A percentile compares a stretch with the other conserved stretches of the same genome.
Evolutionary conservation across 2,329 filamentous ascomycete species (phyloP).

Genomic region (Pseudocercospora musae): DNA sequence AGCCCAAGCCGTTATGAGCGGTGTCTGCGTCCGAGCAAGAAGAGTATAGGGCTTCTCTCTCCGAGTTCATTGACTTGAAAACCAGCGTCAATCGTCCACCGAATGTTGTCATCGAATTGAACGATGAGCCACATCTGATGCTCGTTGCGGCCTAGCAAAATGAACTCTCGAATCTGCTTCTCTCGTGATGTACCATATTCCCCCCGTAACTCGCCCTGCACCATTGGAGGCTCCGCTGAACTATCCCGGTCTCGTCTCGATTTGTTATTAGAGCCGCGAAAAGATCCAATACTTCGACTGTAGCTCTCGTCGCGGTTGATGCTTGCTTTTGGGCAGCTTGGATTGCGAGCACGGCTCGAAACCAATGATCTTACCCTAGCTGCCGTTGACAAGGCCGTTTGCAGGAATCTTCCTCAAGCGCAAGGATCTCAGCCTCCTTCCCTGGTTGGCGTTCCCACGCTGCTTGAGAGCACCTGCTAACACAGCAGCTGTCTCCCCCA

Average conservation of each 20-base stretch:
- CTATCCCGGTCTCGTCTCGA: constrained; percentile 7
- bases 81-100: constrained; percentile 49
- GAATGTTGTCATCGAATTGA: constrained; percentile 51
- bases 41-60: constrained; percentile 47
- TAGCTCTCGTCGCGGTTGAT: neutral
- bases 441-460: neutral
- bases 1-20: constrained; percentile 59
- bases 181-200: constrained; percentile 18
- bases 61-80: constrained; percentile 51
- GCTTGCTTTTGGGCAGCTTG: constrained; percentile 19
- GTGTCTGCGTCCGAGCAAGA: constrained; percentile 58
- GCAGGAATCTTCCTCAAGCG: neutral
- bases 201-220: constrained; percentile 16
- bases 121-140: constrained; percentile 46
- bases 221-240: constrained; percentile 11
- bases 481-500: too few relatives aligned
- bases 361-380: constrained; percentile 46
- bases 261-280: constrained; percentile 1
- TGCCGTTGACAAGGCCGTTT: constrained; percentile 47
- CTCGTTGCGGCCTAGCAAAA: constrained; percentile 13
- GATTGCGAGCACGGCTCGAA: constrained; percentile 27
- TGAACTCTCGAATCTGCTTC: constrained; percentile 15
- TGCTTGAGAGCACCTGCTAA: neutral
- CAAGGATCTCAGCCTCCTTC: neutral
- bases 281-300: constrained; percentile 2